Base-by-base conservation (phyloP, 495 filamentous ascomycete species). In the Penicillium robsamsonii region DNA sequence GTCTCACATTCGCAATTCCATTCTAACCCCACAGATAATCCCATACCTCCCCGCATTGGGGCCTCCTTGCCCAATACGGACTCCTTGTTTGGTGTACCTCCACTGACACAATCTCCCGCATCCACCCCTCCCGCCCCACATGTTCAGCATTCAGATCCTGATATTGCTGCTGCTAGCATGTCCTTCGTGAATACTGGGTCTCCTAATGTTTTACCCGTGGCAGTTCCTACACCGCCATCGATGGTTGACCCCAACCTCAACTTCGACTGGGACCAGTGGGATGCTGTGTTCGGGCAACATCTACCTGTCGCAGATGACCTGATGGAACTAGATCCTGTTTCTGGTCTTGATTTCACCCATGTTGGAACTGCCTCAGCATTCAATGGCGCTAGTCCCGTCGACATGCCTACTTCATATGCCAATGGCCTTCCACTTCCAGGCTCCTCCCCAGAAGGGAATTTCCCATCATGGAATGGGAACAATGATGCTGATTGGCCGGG, bases 261-360 rank as follows among this genome's bases (percentile, higher is more conserved):
- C 45, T 79, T 79, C 54, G 76, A 79, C 48, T 79, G 76, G 76
- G 76, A 79, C 47, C 76, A 79, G 61, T 79, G 76, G 76, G 76
- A 79, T 45, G 76, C 76, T 22, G 76, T 79, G 8, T 79, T 79
- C 42, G 76, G 76, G 2, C 76, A 79, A 50, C 74, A 78, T 53
- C 64, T 79, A 10, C 74, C 75, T 2, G 71, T 79, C 18, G 69
- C 75, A 0, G 76, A 79, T 53, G 75, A 79, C 35, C 55, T 79
- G 8, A 73, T 79, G 72, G 75, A 76, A 48, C 53, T 76, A 20
- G 75, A 79, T 55, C 72, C 75, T 2, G 70, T 76, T 13, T 57
- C 67, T 0, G 73, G 70, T 4, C 56, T 79, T 33, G 75, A 75
- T 20, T 70, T 73, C 53, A 61, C 66, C 8, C 65, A 74, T 62